Base-by-base conservation (phyloP, 78 protist species). In the Trichosphaerium sp. region DNA sequence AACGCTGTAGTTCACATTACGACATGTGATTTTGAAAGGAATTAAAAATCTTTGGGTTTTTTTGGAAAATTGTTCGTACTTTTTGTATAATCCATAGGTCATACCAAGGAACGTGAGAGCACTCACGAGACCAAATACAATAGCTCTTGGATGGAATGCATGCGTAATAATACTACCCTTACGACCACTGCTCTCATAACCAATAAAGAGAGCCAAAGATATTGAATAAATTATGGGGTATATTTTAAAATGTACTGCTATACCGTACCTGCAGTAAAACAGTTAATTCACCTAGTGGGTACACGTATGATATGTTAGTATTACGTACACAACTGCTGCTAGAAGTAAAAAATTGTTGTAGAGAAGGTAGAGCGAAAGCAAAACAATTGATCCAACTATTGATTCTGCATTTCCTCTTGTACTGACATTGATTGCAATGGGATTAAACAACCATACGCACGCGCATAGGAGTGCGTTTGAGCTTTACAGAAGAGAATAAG, bases 401-500 rank as follows among this genome's bases (percentile, higher is more conserved):
- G 91, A 65, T 25, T 95, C 98, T 10, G 94, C 88, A 73, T 86
- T 90, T 18, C 98, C 98, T 29, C 98, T 75, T 10, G 98, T 88
- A 31, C 94, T 86, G 26, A 95, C 84, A 47, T 82, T 84, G 54
- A 85, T 69, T 25, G 78, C 79, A 25, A 92, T 44, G 23, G 96
- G 96, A 54, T 92, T 92, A 25, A 84, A 28, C 25, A 92, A 35
- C 90, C 91, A 88, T 29, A 82, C 8, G 14, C 65, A 56, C 12
- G 74, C 38, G 18, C 63, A 78, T 28, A 65, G 65, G 23, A 78
- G 44, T 37, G 74, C 43, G 4, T 14, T 69, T 31, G 8, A 28
- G 2, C 44, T 6, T 15, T 51, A 4, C 4, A 2, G 4, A n/a
- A 31, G 4, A 31, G 7, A 7, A 10, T 3, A 35, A 54, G 59